These are phyloP conservation scores for Protomyces lactucae-debilis DNA, from an alignment of 1,139 yeast genomes.

Conservation along the genomic window DNA sequence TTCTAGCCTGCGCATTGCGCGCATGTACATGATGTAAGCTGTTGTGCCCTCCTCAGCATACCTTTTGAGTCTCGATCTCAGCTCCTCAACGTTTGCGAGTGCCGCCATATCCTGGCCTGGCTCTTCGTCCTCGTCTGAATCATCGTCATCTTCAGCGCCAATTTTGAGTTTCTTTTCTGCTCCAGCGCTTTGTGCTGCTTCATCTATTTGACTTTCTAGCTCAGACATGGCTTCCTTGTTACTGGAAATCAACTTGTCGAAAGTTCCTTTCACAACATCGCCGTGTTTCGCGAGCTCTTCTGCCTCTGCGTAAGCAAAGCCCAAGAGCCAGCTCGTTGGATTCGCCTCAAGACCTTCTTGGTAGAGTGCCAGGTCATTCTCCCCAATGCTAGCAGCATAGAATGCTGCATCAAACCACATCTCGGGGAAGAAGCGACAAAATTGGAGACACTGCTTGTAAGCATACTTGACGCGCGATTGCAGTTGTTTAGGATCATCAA, in stretches of 20 bases:
- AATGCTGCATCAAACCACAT: constrained; percentile 71
- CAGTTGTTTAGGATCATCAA: constrained; percentile 46
- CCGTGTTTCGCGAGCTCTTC: constrained; percentile 57
- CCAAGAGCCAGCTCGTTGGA: constrained; percentile 64
- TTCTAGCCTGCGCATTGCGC: constrained; percentile 41
- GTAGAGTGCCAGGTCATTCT: constrained; percentile 43
- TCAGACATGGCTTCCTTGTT: constrained; percentile 33
- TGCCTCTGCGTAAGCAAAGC: constrained; percentile 64
- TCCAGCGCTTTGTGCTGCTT: constrained; percentile 4
- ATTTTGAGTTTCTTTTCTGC: constrained; percentile 4
- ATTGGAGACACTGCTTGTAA: constrained; percentile 64
- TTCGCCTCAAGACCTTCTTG: constrained; percentile 58
- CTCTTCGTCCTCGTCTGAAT: background rate
- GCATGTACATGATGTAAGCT: constrained; percentile 41
- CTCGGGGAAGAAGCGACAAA: constrained; percentile 70
- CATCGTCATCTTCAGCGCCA: constrained; percentile 2
- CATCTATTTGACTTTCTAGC: constrained; percentile 35
- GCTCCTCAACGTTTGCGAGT: constrained; percentile 6
- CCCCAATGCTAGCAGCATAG: constrained; percentile 37
- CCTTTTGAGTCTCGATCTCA: constrained; percentile 28
- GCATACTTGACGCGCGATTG: constrained; percentile 60
- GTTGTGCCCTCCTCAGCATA: constrained; percentile 38
- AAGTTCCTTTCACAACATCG: constrained; percentile 52
- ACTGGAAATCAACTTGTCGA: constrained; percentile 48
- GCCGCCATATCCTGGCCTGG: constrained; percentile 2